Evolutionary conservation across 176 grass and related monocot species (phyloP).

Genomic region (Musa acuminata): DNA sequence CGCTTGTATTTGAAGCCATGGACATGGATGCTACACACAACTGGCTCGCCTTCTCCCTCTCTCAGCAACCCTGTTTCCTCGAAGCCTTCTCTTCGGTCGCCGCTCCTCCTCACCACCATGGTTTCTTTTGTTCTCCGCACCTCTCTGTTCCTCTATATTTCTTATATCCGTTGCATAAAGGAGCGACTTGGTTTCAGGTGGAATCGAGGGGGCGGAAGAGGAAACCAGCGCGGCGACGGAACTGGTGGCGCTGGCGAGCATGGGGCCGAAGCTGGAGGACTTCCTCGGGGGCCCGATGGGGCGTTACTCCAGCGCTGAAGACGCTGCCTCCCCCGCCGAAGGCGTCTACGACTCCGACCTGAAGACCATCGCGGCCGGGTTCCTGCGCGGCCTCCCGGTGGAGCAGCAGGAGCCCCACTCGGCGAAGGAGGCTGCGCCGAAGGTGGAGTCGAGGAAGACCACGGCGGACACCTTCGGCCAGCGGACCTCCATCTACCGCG

Average conservation of each 20-base stretch:
- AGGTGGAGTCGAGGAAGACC: constrained; percentile 43
- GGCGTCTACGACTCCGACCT: constrained; percentile 54
- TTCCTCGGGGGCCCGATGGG: constrained; percentile 29
- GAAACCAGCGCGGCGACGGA: constrained; percentile 48
- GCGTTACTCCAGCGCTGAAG: background rate
- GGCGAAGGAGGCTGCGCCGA: background rate
- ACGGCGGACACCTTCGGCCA: constrained; percentile 68
- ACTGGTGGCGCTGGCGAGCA: constrained; percentile 43
- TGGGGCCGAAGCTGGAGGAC: constrained; percentile 57
- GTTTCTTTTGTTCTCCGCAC: background rate
- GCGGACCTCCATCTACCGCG: constrained; percentile 92
- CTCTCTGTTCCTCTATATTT: background rate
- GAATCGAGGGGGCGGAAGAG: constrained; percentile 42
- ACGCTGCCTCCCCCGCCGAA: background rate
- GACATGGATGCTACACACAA: constrained; percentile 74
- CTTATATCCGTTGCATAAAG: background rate
- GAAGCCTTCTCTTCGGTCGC: constrained; percentile 21
- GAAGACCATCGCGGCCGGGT: constrained; percentile 25
- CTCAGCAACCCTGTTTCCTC: constrained; percentile 1
- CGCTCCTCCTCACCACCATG: constrained; percentile 33
- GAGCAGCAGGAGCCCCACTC: constrained; percentile 14
- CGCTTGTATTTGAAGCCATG: constrained; percentile 11
- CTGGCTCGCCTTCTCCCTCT: constrained; percentile 84
- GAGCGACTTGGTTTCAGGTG: background rate
- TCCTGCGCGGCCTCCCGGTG: background rate